phyloP scores from a whole-genome alignment of 495 filamentous ascomycete genomes.

The Terfezia boudieri region DNA sequence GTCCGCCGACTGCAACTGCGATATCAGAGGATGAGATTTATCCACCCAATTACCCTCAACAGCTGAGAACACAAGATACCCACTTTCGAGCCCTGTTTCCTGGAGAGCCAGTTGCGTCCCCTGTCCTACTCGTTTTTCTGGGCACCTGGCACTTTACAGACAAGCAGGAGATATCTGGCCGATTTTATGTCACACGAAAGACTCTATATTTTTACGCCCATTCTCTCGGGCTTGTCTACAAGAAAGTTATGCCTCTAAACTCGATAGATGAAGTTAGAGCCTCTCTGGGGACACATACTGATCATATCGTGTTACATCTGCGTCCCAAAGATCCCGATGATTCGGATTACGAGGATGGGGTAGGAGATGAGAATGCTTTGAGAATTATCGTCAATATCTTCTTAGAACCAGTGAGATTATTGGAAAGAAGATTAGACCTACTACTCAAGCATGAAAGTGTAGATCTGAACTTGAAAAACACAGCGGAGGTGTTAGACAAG shows the following conservation, averaged over 20 bases:
- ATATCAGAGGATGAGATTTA: conserved; percentile 31
- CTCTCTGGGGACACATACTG: conserved; percentile 71
- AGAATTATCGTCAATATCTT: conserved; percentile 77
- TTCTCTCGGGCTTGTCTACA: conserved; percentile 74
- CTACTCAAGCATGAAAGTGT: conserved; percentile 42
- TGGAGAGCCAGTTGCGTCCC: conserved; percentile 45
- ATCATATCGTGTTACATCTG: conserved; percentile 78
- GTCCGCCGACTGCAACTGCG: not conserved
- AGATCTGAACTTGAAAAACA: not conserved
- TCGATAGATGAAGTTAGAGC: conserved; percentile 71
- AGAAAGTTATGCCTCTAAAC: conserved; percentile 48
- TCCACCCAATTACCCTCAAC: conserved; percentile 60
- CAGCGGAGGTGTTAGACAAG: conserved; percentile 26
- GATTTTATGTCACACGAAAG: conserved; percentile 66
- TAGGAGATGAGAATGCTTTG: conserved; percentile 24
- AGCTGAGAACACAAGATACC: conserved; percentile 68
- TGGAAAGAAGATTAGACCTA: conserved; percentile 66
- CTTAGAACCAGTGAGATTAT: conserved; percentile 60
- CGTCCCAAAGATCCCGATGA: conserved; percentile 27
- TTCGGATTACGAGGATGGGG: conserved; percentile 31
- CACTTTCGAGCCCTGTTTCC: conserved; percentile 88
- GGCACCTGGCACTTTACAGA: conserved; percentile 56
- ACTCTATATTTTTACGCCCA: conserved; percentile 92
- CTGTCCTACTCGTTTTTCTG: conserved; percentile 56
- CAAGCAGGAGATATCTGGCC: conserved; percentile 60